Conservation (phyloP, 257 asterid species). For the Solanum bukasovii region DNA sequence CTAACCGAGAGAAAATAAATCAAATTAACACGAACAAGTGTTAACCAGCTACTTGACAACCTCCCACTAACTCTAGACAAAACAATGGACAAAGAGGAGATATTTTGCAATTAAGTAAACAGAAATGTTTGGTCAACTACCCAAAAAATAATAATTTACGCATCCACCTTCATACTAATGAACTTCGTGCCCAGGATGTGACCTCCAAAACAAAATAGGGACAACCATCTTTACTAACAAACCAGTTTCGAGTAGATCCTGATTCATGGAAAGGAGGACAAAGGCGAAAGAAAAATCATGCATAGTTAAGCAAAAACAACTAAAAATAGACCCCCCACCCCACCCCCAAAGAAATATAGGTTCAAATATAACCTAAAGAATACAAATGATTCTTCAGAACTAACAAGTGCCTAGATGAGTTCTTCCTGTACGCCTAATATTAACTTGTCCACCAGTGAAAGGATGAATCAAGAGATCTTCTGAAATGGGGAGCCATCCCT, state of each 20-base stretch:
- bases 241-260: background rate
- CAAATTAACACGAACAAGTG: background rate
- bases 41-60: background rate
- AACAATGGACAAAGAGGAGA: background rate
- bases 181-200: background rate
- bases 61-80: background rate
- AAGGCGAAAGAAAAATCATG: background rate
- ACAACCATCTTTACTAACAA: background rate
- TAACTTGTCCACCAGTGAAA: background rate
- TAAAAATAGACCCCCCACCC: background rate
- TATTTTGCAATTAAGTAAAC: background rate
- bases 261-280: background rate
- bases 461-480: background rate
- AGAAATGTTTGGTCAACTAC: background rate
- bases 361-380: background rate
- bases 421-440: background rate
- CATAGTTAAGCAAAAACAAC: background rate
- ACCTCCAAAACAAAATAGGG: background rate
- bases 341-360: background rate
- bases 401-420: background rate
- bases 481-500: background rate
- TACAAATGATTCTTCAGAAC: background rate
- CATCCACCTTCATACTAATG: background rate
- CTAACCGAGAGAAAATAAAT: background rate
- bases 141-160: background rate